These are phyloP conservation scores for Picea abies DNA, from an alignment of 83 land plant genomes.

Conservation along the genomic window DNA sequence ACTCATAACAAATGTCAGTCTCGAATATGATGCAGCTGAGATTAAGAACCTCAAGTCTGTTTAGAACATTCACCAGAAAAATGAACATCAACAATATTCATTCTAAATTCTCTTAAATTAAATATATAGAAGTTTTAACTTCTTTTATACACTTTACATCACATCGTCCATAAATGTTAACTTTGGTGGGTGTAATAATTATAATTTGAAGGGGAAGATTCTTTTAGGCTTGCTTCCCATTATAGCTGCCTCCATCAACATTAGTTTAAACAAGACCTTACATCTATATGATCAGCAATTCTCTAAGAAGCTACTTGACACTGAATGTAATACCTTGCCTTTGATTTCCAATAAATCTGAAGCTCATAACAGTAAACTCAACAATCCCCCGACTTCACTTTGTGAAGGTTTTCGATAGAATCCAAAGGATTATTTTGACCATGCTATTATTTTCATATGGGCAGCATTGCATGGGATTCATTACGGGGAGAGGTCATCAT, in stretches of 20 bases:
- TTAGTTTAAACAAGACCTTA: not conserved
- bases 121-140: no score
- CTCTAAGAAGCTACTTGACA: not conserved
- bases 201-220: not conserved
- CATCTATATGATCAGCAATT: not conserved
- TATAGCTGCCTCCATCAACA: not conserved
- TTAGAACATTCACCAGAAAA: not conserved
- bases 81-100: no score
- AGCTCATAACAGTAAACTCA: no score
- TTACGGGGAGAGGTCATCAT: not conserved
- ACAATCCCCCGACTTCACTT: no score
- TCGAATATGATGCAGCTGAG: not conserved
- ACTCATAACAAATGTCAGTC: not conserved
- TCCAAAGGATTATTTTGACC: not conserved
- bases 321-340: no score
- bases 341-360: no score
- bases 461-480: not conserved
- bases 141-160: not conserved
- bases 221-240: not conserved
- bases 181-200: not conserved
- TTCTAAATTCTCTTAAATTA: no score
- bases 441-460: no score
- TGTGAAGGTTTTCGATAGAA: not conserved
- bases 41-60: not conserved
- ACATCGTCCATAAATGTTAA: not conserved